Evolutionary conservation across 2,329 filamentous ascomycete genomes (phyloP), one percentile per base, ranked within the genome.

Genomic region (Fusarium multiceps): DNA sequence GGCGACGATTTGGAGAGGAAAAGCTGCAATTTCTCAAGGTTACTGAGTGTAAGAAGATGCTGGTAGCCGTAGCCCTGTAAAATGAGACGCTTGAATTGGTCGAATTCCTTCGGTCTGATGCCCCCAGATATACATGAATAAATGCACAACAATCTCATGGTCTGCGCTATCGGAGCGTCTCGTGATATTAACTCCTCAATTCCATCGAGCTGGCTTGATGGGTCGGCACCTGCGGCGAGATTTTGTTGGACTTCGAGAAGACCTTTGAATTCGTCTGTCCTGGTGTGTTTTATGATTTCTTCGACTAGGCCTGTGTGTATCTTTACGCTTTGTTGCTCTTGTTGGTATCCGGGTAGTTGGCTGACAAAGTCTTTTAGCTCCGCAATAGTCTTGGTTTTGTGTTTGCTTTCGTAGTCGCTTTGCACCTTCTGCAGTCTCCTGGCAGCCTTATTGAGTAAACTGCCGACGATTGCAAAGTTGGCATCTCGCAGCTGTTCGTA

Each of bases 281-380:
- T 89, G 1, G 96, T 99, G 74, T 94, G 89, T 76, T 97, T 96
- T 85, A 97, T 94, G 56, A 99, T 96, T 72, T 98, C 95, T 81
- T 98, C 96, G 2, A 94, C 94, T 46, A 99, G 86, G 10, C 92
- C 92, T 3, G 94, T 97, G 76, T 99, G 96, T 30, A 95, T 88
- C 68, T 96, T 94, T n/a, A 97, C 83, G 75, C 93, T 97, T 72
- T 95, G 91, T 75, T 98, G 94, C 78, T 99, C 96, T 48, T 94
- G 91, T 80, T 98, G 95, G 74, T 97, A 97, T 13, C 90, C 91
- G 1, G 96, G 95, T 27, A 99, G 84, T 78, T 97, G 97, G 73
- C 91, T 90, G n/a, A 99, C 96, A 77, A 98, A 98, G 25, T 97
- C 94, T 72, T 94, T 92, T 32, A 99, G 88, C 78, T 99, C 96